These are phyloP conservation scores for Vishniacozyma victoriae DNA, from an alignment of 768 basidiomycete species.

Conservation along the genomic window DNA sequence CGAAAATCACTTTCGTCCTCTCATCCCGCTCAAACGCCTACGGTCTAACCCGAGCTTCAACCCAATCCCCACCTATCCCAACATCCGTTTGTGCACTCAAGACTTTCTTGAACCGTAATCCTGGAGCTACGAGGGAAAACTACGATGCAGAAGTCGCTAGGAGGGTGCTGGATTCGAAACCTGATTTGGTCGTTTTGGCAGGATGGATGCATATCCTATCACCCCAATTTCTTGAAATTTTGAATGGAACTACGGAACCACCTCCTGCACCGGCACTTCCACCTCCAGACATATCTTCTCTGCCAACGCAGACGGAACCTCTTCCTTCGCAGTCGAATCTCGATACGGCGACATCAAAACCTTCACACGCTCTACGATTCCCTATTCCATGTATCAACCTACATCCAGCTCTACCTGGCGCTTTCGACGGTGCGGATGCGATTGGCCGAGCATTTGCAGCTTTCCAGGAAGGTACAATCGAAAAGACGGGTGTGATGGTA, in stretches of 20 bases:
- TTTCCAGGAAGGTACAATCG: conserved; percentile 73
- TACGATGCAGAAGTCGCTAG: conserved; percentile 78
- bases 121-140: conserved; percentile 67
- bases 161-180: conserved; percentile 58
- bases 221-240: conserved; percentile 67
- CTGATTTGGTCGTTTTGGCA: conserved; percentile 87
- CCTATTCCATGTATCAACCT: conserved; percentile 85
- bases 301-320: neutral
- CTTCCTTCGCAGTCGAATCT: conserved; percentile 1
- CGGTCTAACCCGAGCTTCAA: conserved; percentile 72
- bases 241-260: conserved; percentile 49
- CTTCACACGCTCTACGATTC: too few relatives aligned
- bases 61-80: conserved; percentile 63
- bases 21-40: conserved; percentile 89
- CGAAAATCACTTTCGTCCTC: conserved; percentile 70
- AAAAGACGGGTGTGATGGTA: conserved; percentile 79
- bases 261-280: conserved; percentile 20
- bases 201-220: conserved; percentile 98
- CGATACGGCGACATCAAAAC: neutral
- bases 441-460: conserved; percentile 85
- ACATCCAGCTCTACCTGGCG: conserved; percentile 89
- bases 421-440: conserved; percentile 93
- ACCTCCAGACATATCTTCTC: conserved; percentile 6
- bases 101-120: conserved; percentile 69
- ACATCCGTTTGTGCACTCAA: conserved; percentile 70